Conservation (phyloP, 176 grass and related monocot species). For the Hyparrhenia diplandra region DNA sequence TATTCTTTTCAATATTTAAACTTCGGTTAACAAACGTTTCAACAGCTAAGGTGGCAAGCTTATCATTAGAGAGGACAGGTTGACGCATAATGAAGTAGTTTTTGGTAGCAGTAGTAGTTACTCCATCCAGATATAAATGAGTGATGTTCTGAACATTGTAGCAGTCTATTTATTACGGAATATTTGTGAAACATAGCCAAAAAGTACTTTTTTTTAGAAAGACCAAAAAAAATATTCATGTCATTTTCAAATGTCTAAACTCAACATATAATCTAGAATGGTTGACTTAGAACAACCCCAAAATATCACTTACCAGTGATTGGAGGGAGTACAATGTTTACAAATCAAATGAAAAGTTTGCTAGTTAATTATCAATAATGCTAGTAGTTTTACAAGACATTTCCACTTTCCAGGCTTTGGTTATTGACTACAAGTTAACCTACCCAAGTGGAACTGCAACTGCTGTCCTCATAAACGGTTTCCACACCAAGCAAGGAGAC, state of each 20-base stretch:
- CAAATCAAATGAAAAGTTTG: not conserved
- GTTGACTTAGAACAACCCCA: not conserved
- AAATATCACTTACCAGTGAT: not conserved
- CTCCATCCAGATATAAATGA: too few species aligned
- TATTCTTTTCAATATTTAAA: too few species aligned
- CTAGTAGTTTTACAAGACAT: not conserved
- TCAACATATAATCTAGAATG: not conserved
- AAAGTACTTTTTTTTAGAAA: too few species aligned
- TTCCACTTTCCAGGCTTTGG: constrained; percentile 55
- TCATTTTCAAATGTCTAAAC: not conserved
- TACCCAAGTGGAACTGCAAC: constrained; percentile 92
- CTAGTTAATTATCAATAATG: not conserved
- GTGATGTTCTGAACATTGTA: too few species aligned
- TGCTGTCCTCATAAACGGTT: constrained; percentile 89
- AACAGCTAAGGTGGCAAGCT: too few species aligned
- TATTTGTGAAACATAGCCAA: too few species aligned
- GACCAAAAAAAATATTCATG: too few species aligned
- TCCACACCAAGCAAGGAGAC: constrained; percentile 71
- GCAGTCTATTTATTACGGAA: too few species aligned
- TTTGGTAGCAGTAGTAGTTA: too few species aligned
- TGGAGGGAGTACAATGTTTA: not conserved
- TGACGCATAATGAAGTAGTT: too few species aligned
- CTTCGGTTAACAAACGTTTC: too few species aligned
- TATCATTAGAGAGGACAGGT: too few species aligned
- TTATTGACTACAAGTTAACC: constrained; percentile 78